Conservation (phyloP, 1,139 yeast genomes). For the Taphrina populina region DNA sequence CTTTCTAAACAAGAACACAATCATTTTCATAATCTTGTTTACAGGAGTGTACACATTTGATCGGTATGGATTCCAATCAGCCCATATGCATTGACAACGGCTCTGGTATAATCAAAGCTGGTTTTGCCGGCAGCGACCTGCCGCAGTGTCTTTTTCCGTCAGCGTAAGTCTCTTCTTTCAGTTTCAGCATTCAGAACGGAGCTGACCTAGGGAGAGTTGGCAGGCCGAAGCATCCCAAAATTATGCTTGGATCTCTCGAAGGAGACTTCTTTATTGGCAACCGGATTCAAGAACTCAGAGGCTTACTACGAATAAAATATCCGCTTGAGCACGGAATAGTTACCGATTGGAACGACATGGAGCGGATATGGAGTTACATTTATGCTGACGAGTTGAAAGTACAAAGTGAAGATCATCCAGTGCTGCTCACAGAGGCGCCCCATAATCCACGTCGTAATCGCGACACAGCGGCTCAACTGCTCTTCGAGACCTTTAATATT, state of each 20-base stretch:
- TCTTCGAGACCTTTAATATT: slow-evolving; percentile 80
- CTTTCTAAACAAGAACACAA: no score
- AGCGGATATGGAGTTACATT: slow-evolving; percentile 65
- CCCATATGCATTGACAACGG: slow-evolving; percentile 49
- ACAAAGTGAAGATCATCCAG: slow-evolving; percentile 69
- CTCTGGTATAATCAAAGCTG: slow-evolving; percentile 83
- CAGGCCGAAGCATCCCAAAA: slow-evolving; percentile 74
- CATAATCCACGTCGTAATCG: slow-evolving; percentile 71
- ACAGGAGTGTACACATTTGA: no score
- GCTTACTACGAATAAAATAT: slow-evolving; percentile 64
- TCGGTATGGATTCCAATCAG: slow-evolving; percentile 31
- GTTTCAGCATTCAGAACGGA: not conserved
- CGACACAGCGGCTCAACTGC: slow-evolving; percentile 68
- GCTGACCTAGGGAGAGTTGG: slow-evolving; percentile 55
- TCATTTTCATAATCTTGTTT: no score
- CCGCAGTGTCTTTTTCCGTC: slow-evolving; percentile 61
- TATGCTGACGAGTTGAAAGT: slow-evolving; percentile 62
- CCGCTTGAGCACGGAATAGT: slow-evolving; percentile 83
- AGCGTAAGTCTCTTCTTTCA: slow-evolving; percentile 42
- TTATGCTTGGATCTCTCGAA: slow-evolving; percentile 78
- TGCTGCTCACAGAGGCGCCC: slow-evolving; percentile 86
- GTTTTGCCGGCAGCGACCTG: slow-evolving; percentile 87
- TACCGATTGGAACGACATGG: slow-evolving; percentile 86
- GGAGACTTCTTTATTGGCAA: slow-evolving; percentile 69
- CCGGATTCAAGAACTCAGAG: slow-evolving; percentile 70